phyloP scores from a whole-genome alignment of 352 stramenopile species.

The Pythium apleroticum region DNA sequence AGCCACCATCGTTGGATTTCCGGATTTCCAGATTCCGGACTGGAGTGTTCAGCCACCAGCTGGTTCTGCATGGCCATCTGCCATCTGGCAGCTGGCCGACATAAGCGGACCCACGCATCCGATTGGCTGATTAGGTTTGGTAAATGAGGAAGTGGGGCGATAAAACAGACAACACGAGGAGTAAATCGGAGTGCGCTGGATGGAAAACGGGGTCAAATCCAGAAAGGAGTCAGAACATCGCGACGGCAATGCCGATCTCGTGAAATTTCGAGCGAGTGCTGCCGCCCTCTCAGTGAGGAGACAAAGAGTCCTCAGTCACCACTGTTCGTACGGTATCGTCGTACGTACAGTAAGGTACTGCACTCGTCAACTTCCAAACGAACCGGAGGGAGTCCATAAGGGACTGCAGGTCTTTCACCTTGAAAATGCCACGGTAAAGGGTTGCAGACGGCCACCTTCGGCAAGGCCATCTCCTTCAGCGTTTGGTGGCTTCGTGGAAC shows the following conservation, averaged over 20 bases:
- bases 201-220: background rate
- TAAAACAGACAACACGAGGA: background rate
- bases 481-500: background rate
- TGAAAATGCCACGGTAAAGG: too few relatives aligned
- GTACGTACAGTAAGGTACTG: background rate
- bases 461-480: background rate
- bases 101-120: background rate
- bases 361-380: too few relatives aligned
- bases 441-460: too few relatives aligned
- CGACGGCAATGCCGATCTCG: background rate
- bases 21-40: background rate
- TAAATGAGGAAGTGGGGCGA: background rate
- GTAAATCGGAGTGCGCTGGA: background rate
- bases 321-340: background rate
- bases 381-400: too few relatives aligned
- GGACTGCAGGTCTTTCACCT: too few relatives aligned
- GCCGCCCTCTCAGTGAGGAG: too few relatives aligned
- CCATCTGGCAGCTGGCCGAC: slow-evolving; percentile 1
- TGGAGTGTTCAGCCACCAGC: slow-evolving; percentile 5
- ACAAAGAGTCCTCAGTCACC: too few relatives aligned
- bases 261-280: background rate
- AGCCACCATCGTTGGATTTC: background rate
- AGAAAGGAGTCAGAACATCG: background rate
- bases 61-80: too few relatives aligned
- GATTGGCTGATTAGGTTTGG: background rate